phyloP scores from a whole-genome alignment of 1,284 basidiomycete genomes.

The Salmacisia buchloeana region DNA sequence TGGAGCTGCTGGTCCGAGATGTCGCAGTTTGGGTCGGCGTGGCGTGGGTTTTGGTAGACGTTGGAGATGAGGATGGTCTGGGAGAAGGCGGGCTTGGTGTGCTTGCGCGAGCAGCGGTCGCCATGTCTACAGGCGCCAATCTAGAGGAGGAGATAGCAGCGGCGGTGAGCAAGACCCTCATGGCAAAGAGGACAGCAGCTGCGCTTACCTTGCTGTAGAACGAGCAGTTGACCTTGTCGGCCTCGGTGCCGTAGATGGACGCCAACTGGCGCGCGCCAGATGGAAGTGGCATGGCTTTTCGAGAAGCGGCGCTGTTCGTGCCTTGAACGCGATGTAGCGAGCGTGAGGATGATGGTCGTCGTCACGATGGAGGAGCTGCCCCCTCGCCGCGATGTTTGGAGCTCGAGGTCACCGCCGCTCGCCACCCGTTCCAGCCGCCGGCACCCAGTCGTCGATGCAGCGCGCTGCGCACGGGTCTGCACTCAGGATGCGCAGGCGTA shows the following conservation, averaged over 20 bases:
- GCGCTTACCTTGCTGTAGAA: conserved; percentile 88
- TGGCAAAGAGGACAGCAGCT: too few species aligned
- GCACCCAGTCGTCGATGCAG: too few species aligned
- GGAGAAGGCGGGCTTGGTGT: conserved; percentile 93
- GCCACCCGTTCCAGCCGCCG: too few species aligned
- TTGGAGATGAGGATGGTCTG: conserved; percentile 97
- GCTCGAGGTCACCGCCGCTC: too few species aligned
- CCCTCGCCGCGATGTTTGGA: too few species aligned
- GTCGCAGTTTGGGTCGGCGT: conserved; percentile 71
- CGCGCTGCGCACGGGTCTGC: too few species aligned
- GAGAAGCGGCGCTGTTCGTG: neutral
- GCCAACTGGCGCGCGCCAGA: conserved; percentile 16
- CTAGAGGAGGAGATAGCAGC: conserved; percentile 51
- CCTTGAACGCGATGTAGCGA: neutral
- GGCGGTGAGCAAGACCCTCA: neutral
- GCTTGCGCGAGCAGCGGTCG: conserved; percentile 93
- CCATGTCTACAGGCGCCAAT: conserved; percentile 93
- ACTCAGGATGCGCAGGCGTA: neutral
- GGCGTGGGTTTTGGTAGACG: conserved; percentile 95
- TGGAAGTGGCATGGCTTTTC: neutral
- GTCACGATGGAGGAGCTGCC: too few species aligned
- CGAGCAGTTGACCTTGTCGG: conserved; percentile 88
- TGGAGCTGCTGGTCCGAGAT: conserved; percentile 75
- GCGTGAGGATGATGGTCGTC: too few species aligned
- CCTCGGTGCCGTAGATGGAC: conserved; percentile 57